Conservation (phyloP, 2,329 filamentous ascomycete genomes). For the Aspergillus neotritici region DNA sequence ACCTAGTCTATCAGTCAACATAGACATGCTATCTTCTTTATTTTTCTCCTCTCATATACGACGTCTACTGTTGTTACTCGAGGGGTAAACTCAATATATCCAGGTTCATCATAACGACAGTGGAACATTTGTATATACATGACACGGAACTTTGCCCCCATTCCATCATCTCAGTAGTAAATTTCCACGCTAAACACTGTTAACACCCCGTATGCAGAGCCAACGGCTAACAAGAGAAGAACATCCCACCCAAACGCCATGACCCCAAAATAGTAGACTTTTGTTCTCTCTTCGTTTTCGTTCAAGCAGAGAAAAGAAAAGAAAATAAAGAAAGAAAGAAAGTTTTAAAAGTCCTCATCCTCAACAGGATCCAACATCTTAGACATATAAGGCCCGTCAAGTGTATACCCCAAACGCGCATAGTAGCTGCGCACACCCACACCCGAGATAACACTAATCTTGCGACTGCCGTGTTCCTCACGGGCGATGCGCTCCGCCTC, state of each 20-base stretch:
- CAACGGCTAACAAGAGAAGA: not conserved
- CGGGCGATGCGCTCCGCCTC: slow-evolving; percentile 93
- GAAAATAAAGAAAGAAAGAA: too few relatives aligned
- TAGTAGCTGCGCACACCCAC: slow-evolving; percentile 96
- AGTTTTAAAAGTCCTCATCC: slow-evolving; percentile 29
- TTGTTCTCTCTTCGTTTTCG: slow-evolving; percentile 8
- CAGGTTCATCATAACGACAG: too few relatives aligned
- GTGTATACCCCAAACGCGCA: slow-evolving; percentile 81
- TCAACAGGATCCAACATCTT: slow-evolving; percentile 44
- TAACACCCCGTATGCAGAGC: slow-evolving; percentile 6
- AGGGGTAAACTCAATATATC: too few relatives aligned
- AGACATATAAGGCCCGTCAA: slow-evolving; percentile 81
- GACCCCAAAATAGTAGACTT: not conserved
- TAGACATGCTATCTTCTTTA: slow-evolving; percentile 6
- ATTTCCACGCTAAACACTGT: not conserved
- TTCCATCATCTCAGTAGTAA: too few relatives aligned
- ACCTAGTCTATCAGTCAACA: slow-evolving; percentile 9
- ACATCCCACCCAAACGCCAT: slow-evolving; percentile 2
- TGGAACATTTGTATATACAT: too few relatives aligned
- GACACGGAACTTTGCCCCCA: too few relatives aligned
- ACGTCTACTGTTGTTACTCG: too few relatives aligned
- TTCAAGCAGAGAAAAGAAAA: slow-evolving; percentile 3
- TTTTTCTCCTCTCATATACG: not conserved
- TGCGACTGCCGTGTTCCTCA: slow-evolving; percentile 86
- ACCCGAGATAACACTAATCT: slow-evolving; percentile 97